Conservation (phyloP, 306 rosid species). For the Sicyos baderoa region DNA sequence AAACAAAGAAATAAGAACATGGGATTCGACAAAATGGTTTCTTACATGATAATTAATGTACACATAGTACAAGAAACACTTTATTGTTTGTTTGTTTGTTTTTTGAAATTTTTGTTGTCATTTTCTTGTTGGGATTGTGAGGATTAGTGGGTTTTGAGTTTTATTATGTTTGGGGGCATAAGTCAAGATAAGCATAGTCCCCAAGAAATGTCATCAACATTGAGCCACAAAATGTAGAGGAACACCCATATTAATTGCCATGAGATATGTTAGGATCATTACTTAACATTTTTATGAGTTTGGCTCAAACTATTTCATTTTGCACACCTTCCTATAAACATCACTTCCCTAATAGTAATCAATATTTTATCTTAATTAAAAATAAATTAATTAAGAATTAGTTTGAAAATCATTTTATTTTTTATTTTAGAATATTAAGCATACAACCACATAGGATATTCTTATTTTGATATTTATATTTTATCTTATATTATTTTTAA, state of each 20-base stretch:
- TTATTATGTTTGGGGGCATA: slow-evolving; percentile 7
- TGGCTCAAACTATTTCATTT: too few relatives aligned
- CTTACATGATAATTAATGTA: slow-evolving; percentile 16
- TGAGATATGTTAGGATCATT: not conserved
- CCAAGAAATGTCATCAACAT: not conserved
- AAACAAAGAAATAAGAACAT: slow-evolving; percentile 30
- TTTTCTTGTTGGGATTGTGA: slow-evolving; percentile 7
- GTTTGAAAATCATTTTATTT: too few relatives aligned
- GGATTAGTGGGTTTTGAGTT: not conserved
- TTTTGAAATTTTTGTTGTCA: not conserved
- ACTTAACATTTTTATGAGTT: too few relatives aligned
- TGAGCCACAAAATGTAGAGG: slow-evolving; percentile 12
- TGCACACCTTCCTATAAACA: not conserved
- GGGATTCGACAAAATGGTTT: slow-evolving; percentile 34
- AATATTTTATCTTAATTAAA: too few relatives aligned
- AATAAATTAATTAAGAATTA: too few relatives aligned
- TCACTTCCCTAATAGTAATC: not conserved
- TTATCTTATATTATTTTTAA: too few relatives aligned
- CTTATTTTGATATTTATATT: too few relatives aligned
- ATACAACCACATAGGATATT: too few relatives aligned
- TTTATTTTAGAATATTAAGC: too few relatives aligned
- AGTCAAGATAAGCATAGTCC: slow-evolving; percentile 1
- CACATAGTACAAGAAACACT: slow-evolving; percentile 13
- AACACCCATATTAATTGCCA: not conserved
- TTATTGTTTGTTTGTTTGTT: not conserved